phyloP scores from a whole-genome alignment of 139 green algal genomes.

The Chlorella vulgaris region DNA sequence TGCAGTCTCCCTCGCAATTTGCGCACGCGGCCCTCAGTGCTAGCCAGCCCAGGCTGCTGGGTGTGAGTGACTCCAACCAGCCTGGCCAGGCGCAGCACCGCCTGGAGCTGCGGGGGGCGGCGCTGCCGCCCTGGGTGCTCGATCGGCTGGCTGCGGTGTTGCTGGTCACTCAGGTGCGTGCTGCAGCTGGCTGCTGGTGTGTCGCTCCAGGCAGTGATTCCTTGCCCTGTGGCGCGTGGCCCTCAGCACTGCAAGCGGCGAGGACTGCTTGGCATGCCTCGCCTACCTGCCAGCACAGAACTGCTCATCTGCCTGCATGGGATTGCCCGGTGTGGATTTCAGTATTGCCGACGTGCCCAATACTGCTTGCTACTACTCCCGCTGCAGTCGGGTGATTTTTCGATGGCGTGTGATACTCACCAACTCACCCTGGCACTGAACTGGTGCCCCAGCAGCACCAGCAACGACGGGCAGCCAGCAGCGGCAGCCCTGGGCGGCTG shows the following conservation, averaged over 20 bases:
- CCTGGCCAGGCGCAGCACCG: slow-evolving; percentile 18
- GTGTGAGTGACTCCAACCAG: neutral
- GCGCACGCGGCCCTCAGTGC: slow-evolving; percentile 42
- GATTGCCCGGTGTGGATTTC: neutral
- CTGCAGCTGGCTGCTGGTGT: neutral
- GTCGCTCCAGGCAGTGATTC: neutral
- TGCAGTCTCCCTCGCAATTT: slow-evolving; percentile 66
- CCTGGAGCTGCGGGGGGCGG: slow-evolving; percentile 43
- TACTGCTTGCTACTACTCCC: neutral
- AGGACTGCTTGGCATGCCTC: no score
- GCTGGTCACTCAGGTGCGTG: slow-evolving; percentile 17
- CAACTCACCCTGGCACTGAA: slow-evolving; percentile 42
- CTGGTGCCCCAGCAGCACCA: slow-evolving; percentile 16
- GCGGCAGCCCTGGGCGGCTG: neutral
- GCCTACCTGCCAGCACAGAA: no score
- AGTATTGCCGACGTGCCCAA: neutral
- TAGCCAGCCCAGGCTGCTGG: slow-evolving; percentile 30
- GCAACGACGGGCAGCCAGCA: neutral
- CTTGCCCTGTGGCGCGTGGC: no score
- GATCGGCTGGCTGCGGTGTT: slow-evolving; percentile 41
- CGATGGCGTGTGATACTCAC: slow-evolving; percentile 35
- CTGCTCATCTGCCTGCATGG: no score
- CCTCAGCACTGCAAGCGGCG: neutral
- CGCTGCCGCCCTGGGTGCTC: slow-evolving; percentile 49
- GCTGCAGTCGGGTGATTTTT: slow-evolving; percentile 24